Conservation (phyloP, 495 filamentous ascomycete genomes). For the Cairneyella variabilis region DNA sequence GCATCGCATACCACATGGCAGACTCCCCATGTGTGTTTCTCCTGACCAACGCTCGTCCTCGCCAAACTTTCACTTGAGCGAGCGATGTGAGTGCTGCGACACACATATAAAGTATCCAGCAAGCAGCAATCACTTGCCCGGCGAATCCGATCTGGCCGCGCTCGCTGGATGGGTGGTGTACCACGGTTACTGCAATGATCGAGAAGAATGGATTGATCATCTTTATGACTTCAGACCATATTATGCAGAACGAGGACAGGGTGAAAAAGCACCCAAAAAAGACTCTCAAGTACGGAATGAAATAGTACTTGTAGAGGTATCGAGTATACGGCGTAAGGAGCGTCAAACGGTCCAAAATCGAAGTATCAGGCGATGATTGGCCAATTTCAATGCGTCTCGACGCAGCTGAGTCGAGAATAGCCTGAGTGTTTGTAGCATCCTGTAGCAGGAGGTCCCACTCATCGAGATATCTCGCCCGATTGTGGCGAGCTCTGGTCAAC, state of each 20-base stretch:
- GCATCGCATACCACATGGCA: constrained; percentile 90
- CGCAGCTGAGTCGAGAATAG: constrained; percentile 76
- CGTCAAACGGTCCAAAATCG: constrained; percentile 47
- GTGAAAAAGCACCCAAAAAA: constrained; percentile 61
- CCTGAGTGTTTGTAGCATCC: constrained; percentile 68
- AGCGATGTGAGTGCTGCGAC: constrained; percentile 79
- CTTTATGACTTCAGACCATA: constrained; percentile 92
- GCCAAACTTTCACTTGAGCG: constrained; percentile 89
- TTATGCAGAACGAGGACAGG: constrained; percentile 71
- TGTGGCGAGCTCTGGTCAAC: constrained; percentile 75
- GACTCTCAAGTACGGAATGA: constrained; percentile 62
- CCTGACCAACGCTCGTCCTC: constrained; percentile 83
- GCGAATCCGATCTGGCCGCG: constrained; percentile 74
- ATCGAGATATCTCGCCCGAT: constrained; percentile 72
- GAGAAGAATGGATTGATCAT: constrained; percentile 69
- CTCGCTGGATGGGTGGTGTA: constrained; percentile 65
- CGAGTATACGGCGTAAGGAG: constrained; percentile 84
- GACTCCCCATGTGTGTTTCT: constrained; percentile 88
- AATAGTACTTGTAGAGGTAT: constrained; percentile 66
- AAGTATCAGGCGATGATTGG: constrained; percentile 49
- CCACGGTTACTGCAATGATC: constrained; percentile 77
- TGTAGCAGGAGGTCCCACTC: constrained; percentile 81
- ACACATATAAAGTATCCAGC: constrained; percentile 94
- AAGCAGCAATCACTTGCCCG: constrained; percentile 75
- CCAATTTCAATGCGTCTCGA: constrained; percentile 78